These are phyloP conservation scores for Phaeosphaeriaceae sp. DNA, from an alignment of 2,329 filamentous ascomycete species.

Conservation along the genomic window DNA sequence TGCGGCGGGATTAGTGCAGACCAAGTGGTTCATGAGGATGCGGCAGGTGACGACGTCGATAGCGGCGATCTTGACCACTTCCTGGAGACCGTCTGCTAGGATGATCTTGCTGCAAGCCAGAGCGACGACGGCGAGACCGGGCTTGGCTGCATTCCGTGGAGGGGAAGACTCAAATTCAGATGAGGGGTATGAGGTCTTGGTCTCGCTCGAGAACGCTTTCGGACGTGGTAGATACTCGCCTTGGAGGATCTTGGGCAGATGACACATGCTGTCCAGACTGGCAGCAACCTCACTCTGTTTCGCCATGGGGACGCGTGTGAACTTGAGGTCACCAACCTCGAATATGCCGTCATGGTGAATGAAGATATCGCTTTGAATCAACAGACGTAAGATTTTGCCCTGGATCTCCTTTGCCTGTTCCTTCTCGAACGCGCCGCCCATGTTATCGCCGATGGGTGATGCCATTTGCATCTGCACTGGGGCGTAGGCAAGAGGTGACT, in stretches of 20 bases:
- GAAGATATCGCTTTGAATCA: conserved; percentile 36
- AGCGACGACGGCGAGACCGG: conserved; percentile 27
- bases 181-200: conserved; percentile 20
- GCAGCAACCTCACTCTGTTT: conserved; percentile 26
- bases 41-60: conserved; percentile 40
- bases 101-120: conserved; percentile 40
- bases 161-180: conserved; percentile 33
- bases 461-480: not conserved
- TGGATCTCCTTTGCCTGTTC: conserved; percentile 34
- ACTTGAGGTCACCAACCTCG: conserved; percentile 27
- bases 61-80: conserved; percentile 42
- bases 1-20: conserved; percentile 32
- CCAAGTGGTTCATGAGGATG: conserved; percentile 40
- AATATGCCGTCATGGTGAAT: conserved; percentile 37
- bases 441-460: conserved; percentile 4
- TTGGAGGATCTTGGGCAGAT: conserved; percentile 36
- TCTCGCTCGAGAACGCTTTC: conserved; percentile 32
- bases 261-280: conserved; percentile 35
- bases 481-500: not conserved
- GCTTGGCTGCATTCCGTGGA: conserved; percentile 9
- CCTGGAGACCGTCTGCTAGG: conserved; percentile 25
- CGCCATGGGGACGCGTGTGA: conserved; percentile 31
- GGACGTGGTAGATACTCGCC: conserved; percentile 35
- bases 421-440: conserved; percentile 27
- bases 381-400: conserved; percentile 32